Evolutionary conservation across 257 asterid species (phyloP), one percentile per base, ranked within the genome.

Genomic region (Gardenia jasminoides): DNA sequence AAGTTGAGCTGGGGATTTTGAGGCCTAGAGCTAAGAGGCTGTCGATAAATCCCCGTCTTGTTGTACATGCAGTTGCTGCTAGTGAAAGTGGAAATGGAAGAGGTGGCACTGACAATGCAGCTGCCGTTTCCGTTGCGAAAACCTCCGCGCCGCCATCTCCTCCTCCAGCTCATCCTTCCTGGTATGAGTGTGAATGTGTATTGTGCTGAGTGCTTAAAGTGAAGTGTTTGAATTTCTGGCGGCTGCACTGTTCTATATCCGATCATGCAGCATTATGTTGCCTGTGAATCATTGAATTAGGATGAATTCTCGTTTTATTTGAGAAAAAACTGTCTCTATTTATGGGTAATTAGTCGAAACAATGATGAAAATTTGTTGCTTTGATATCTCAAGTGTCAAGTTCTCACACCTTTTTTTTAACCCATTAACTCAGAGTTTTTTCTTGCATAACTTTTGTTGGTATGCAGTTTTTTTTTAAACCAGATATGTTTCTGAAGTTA

Each of bases 61-160:
- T 81, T 43, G 70, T 59, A 58, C 52, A 26, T n/a, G 78, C 78
- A 50, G 10, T 16, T 39, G 43, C 79, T 74, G 43, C 79, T 74
- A 62, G 92, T 88, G 28, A 75, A 76, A 74, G 58, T 76, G 81
- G 82, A n/a, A 68, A 31, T 13, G 80, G 69, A 80, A 48, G 87
- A 50, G 91, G 84, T 47, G 71, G 82, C 78, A 41, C 82, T 12
- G 88, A 79, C 7, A 82, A 78, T 80, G 89, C 84, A 20, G 89
- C 82, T 62, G 86, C 79, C 33, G 83, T 83, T 75, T 85, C 85
- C 39, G 82, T 84, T 66, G 17, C 82, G 13, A 83, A 77, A 31
- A 75, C 69, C 41, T 78, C 89, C 68, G 19, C 85, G 28, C 66
- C 86, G 19, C 68, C 86, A 39, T 47, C 84, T 61, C 81, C 84